Base-by-base conservation (phyloP, 257 asterid species). In the Solanum arcanum region DNA sequence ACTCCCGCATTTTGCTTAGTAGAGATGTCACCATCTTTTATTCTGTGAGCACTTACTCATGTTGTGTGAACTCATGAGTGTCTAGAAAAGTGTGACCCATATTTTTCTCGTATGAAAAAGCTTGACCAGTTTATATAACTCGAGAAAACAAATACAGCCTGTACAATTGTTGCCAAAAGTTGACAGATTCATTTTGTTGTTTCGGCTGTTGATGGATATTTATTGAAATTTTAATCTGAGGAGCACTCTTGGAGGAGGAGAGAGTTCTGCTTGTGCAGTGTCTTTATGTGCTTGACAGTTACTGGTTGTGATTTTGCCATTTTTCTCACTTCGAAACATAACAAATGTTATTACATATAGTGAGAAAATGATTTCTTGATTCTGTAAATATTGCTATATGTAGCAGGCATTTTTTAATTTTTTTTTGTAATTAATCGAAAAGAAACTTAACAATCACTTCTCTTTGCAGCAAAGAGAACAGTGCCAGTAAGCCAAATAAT, bases 391-490 rank as follows among this genome's bases (percentile, higher is more conserved):
- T 81, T 81, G 46, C 70, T 80, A 31, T 31, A 49, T 18, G 2
- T 29, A 78, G 84, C 66, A 80, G 85, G 29, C 68, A 20, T 81
- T 31, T 52, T 31, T 46, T 49, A 37, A 37, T 6, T 6, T 3
- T 6, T 52, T 11, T 20, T 18, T 81, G 31, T 20, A 49, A 20
- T 47, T 31, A 81, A 41, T 52, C 46, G 68, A 52, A 52, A 81
- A 81, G 85, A 31, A 49, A 78, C 69, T 39, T 78, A 42, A 77
- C 60, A 46, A n/a, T 87, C 42, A 68, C 35, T 64, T 87, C 86
- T 89, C 83, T 41, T 84, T 92, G 94, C 98, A 97, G 98, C 92
- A 94, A 91, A 88, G 99, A 97, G 88, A 94, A 86, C 72, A 94
- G 73, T 90, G 82, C 87, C 29, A 74, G 92, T 87, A 92, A 92